Base-by-base conservation (phyloP, 2,329 filamentous ascomycete genomes). In the Epichloe brachyelytri region DNA sequence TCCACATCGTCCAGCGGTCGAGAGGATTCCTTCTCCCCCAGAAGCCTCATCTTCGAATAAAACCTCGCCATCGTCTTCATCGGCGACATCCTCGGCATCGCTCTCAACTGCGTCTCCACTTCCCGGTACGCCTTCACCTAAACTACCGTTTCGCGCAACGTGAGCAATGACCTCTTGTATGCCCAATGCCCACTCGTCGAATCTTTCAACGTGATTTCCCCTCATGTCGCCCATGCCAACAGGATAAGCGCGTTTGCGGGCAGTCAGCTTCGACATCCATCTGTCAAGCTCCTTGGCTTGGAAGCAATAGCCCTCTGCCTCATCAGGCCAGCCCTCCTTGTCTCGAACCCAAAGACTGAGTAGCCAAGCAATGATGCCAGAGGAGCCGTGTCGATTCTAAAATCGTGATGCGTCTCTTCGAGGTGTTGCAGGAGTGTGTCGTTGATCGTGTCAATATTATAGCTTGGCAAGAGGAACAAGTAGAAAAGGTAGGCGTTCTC, bases 211-310 rank as follows among this genome's bases (percentile, higher is more conserved):
- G 19, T 82, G 79, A 63, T 93, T 85, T n/a, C 70, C 75, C 67
- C 89, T 94, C 52, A 86, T 79, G 66, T 97, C 89, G 2, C 86
- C 88, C 75, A 91, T 83, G 4, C 93, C 93, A 6, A 97, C 72
- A 0, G 91, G 91, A 60, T 85, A 97, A 1, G 88, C 90, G 62
- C 90, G 77, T 69, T 91, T 95, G 55, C 85, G 79, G 2, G 80
- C 84, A 0, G 90, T 95, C 60, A 98, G 70, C 63, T 89, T 94
- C n/a, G 91, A 89, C 86, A 98, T 87, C 91, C 93, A 97, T 64
- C 82, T 89, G 64, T 98, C 91, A 3, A 94, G 75, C 58, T 95
- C 84, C 61, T 84, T 86, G 1, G 91, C 91, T 64, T 97, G 91
- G 55, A 88, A 89, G 64, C 91, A 96, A 68, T 90, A 98, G 0